phyloP scores from a whole-genome alignment of 2,329 filamentous ascomycete species.

The Pseudohalonectria lignicola region DNA sequence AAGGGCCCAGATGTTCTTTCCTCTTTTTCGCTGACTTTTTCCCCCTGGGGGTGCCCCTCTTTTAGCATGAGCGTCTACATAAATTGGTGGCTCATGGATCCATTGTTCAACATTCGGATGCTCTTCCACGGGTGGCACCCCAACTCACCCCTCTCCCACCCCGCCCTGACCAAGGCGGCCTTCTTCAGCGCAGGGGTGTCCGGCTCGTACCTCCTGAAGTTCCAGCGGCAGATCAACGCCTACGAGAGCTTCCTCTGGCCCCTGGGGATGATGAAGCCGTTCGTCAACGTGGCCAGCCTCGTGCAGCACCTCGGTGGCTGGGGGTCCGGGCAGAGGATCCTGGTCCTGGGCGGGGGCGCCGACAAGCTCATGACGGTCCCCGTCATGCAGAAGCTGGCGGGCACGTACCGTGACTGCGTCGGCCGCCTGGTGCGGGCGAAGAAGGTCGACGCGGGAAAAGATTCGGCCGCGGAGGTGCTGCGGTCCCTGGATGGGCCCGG shows the following conservation, averaged over 20 bases:
- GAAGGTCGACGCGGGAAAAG: constrained; percentile 15
- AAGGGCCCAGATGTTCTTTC: too few relatives aligned
- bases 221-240: constrained; percentile 29
- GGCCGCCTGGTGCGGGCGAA: constrained; percentile 15
- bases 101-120: constrained; percentile 33
- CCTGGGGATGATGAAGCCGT: constrained; percentile 29
- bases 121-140: constrained; percentile 35
- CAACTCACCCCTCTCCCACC: constrained; percentile 39
- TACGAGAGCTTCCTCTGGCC: constrained; percentile 45
- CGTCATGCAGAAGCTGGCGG: constrained; percentile 25
- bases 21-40: background rate
- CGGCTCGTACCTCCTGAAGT: constrained; percentile 23
- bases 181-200: constrained; percentile 38
- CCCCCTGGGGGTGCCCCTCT: background rate
- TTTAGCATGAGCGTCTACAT: constrained; percentile 24
- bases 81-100: constrained; percentile 35
- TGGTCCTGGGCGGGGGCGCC: constrained; percentile 25
- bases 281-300: constrained; percentile 18
- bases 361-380: constrained; percentile 28
- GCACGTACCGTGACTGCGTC: constrained; percentile 23
- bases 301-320: constrained; percentile 14
- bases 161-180: constrained; percentile 30
- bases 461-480: constrained; percentile 3
- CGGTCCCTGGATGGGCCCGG: constrained; percentile 10
- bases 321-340: constrained; percentile 15